Percentiles rank a stretch among this genome's conserved stretches.
These are phyloP conservation scores for Tolypocladium nubicola DNA, from an alignment of 2,329 filamentous ascomycete species.

Conservation along the genomic window DNA sequence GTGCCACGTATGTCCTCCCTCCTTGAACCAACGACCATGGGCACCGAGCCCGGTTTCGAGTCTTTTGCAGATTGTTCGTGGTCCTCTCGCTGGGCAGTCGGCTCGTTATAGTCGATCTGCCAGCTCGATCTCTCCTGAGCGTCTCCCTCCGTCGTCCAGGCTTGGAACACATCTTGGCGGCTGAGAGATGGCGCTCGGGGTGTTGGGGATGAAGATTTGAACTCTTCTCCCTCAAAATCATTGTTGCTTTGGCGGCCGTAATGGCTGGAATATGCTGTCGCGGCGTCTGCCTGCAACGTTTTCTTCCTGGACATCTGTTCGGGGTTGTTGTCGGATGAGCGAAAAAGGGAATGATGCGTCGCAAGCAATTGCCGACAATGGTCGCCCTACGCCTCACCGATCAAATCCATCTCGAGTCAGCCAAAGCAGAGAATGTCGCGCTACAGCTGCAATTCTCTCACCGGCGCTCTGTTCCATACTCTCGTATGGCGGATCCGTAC, in stretches of 20 bases:
- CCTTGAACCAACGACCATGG: conserved; percentile 24
- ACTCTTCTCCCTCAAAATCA: conserved; percentile 66
- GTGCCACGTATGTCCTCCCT: conserved; percentile 42
- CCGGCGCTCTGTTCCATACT: conserved; percentile 62
- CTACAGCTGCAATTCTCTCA: conserved; percentile 86
- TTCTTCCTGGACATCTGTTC: conserved; percentile 29
- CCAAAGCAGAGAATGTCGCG: conserved; percentile 85
- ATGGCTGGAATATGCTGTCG: conserved; percentile 15
- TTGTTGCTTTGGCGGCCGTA: conserved; percentile 41
- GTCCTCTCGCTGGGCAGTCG: conserved; percentile 67
- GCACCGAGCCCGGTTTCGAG: conserved; percentile 37
- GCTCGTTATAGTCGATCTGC: conserved; percentile 30
- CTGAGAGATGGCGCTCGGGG: conserved; percentile 55
- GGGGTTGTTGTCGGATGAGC: conserved; percentile 73
- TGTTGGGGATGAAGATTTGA: conserved; percentile 64
- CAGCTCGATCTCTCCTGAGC: conserved; percentile 70
- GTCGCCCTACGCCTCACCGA: conserved; percentile 49
- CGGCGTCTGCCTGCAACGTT: conserved; percentile 18
- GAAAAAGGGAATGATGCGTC: not conserved
- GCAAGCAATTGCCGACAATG: conserved; percentile 1
- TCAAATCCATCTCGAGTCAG: conserved; percentile 78
- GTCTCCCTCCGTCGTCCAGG: conserved; percentile 46
- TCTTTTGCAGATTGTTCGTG: conserved; percentile 60
- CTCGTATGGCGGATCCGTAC: conserved; percentile 60
- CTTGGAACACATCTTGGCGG: conserved; percentile 34